Percentiles rank a stretch among this genome's conserved stretches.
phyloP scores from a whole-genome alignment of 164 flowering plant genomes.

The Kalanchoe fedtschenkoi region DNA sequence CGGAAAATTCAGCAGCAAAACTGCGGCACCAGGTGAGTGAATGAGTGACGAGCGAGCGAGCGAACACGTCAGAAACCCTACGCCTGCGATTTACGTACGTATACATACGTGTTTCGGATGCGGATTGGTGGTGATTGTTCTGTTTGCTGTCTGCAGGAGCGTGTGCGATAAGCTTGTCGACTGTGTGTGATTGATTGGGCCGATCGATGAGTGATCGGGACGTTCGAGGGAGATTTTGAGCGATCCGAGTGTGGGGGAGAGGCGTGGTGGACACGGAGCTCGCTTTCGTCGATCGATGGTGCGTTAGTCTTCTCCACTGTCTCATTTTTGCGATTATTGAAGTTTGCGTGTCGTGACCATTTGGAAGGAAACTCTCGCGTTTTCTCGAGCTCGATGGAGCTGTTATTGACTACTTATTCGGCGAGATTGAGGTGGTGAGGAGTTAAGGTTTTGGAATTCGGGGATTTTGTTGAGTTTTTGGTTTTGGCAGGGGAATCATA shows the following conservation, averaged over 20 bases:
- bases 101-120: too few species aligned
- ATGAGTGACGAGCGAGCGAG: too few species aligned
- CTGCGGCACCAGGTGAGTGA: too few species aligned
- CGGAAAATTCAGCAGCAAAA: too few species aligned
- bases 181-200: neutral
- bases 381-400: too few species aligned
- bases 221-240: neutral
- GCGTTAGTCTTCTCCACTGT: neutral
- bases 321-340: neutral
- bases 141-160: too few species aligned
- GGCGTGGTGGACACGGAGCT: neutral
- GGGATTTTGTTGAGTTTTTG: neutral
- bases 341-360: neutral
- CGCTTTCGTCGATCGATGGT: neutral
- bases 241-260: neutral
- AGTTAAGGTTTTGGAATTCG: neutral
- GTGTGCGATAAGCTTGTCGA: constrained; percentile 1
- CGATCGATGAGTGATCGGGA: neutral
- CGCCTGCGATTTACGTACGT: too few species aligned
- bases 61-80: too few species aligned
- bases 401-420: too few species aligned
- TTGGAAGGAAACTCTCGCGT: neutral
- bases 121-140: too few species aligned
- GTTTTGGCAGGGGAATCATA: neutral
- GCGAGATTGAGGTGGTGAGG: neutral